Evolutionary conservation across 192 early-diverging fungal species (phyloP).

Genomic region (Podila epigama): DNA sequence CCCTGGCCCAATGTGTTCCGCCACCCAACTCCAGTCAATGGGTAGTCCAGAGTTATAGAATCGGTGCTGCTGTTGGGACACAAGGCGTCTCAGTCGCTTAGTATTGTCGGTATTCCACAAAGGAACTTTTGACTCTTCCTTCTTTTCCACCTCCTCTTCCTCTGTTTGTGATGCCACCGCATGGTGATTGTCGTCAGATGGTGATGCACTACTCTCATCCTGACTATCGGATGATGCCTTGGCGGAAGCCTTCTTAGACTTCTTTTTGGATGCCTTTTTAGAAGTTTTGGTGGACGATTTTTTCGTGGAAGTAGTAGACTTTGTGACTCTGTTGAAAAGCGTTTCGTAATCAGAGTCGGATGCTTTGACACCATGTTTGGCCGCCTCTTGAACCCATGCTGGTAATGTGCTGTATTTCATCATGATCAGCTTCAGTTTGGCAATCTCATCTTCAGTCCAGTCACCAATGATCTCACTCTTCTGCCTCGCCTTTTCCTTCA

Average conservation of each 20-base stretch:
- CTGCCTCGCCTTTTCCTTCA: background rate
- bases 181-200: too few relatives aligned
- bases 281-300: background rate
- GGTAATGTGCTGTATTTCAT: conserved; percentile 33
- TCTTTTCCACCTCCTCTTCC: background rate
- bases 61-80: conserved; percentile 29
- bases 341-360: conserved; percentile 12
- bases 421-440: conserved; percentile 11
- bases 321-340: background rate
- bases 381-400: conserved; percentile 13
- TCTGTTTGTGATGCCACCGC: too few relatives aligned
- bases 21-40: conserved; percentile 40
- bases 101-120: conserved; percentile 8
- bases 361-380: background rate
- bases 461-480: too few relatives aligned
- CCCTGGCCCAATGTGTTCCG: conserved; percentile 37
- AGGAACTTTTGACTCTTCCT: too few relatives aligned
- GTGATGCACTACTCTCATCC: too few relatives aligned
- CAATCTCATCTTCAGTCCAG: conserved; percentile 21
- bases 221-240: too few relatives aligned
- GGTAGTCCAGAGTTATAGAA: background rate
- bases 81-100: conserved; percentile 10
- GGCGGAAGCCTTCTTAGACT: background rate
- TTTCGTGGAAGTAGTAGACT: background rate
- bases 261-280: background rate